These are phyloP conservation scores for Rachicladosporium sp. DNA, from an alignment of 2,329 filamentous ascomycete genomes.

Conservation along the genomic window DNA sequence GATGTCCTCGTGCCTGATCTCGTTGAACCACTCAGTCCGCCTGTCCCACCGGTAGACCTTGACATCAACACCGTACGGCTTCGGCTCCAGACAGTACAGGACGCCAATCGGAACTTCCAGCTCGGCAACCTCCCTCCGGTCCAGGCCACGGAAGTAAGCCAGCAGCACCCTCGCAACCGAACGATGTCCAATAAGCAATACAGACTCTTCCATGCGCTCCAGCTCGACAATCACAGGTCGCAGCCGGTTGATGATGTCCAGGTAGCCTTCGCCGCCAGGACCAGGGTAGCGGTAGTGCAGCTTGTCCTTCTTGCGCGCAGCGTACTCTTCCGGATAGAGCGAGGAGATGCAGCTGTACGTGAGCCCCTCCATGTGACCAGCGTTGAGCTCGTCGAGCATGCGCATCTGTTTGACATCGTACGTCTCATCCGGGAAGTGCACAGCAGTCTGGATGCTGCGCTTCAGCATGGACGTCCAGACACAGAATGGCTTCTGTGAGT, in stretches of 20 bases:
- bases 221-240: slow-evolving; percentile 93
- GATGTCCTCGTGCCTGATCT: slow-evolving; percentile 34
- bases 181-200: slow-evolving; percentile 83
- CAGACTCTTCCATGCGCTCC: slow-evolving; percentile 92
- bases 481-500: slow-evolving; percentile 66
- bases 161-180: slow-evolving; percentile 85
- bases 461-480: slow-evolving; percentile 98
- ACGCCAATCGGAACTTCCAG: slow-evolving; percentile 89
- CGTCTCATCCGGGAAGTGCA: slow-evolving; percentile 88
- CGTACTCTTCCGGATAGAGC: slow-evolving; percentile 71
- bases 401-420: slow-evolving; percentile 76
- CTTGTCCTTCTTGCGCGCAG: slow-evolving; percentile 70
- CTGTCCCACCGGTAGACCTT: slow-evolving; percentile 89
- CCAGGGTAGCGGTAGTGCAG: slow-evolving; percentile 94
- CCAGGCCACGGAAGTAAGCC: slow-evolving; percentile 91
- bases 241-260: slow-evolving; percentile 91
- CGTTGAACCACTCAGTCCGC: slow-evolving; percentile 65
- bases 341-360: slow-evolving; percentile 82
- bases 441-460: slow-evolving; percentile 74
- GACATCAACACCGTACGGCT: slow-evolving; percentile 95
- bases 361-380: slow-evolving; percentile 84
- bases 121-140: slow-evolving; percentile 81
- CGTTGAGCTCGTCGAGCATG: slow-evolving; percentile 78
- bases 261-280: slow-evolving; percentile 87
- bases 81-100: slow-evolving; percentile 89